phyloP scores from a whole-genome alignment of 2,329 filamentous ascomycete species.

The Metarhizium robertsii region DNA sequence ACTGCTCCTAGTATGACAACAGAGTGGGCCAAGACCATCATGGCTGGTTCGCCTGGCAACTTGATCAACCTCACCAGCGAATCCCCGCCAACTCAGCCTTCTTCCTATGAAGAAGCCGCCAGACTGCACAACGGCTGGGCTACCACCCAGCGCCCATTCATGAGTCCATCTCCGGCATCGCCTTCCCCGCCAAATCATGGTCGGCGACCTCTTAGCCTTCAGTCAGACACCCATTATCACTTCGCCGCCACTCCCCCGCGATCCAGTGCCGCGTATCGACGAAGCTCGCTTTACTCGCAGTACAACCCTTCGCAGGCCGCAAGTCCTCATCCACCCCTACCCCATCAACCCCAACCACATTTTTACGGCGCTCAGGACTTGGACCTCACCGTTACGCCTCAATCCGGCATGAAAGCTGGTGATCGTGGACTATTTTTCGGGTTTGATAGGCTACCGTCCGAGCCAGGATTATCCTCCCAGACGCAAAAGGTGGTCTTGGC shows the following conservation, averaged over 20 bases:
- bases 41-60: conserved; percentile 43
- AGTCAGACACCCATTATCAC: conserved; percentile 38
- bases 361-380: conserved; percentile 69
- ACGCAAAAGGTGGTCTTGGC: conserved; percentile 61
- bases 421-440: conserved; percentile 70
- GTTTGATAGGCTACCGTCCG: conserved; percentile 61
- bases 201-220: conserved; percentile 44
- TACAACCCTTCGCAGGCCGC: conserved; percentile 33
- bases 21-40: conserved; percentile 32
- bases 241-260: conserved; percentile 31
- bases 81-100: conserved; percentile 43
- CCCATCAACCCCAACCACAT: conserved; percentile 67
- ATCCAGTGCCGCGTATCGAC: conserved; percentile 26
- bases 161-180: conserved; percentile 35
- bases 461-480: conserved; percentile 23
- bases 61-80: conserved; percentile 42
- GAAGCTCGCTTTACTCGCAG: conserved; percentile 43
- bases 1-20: conserved; percentile 36
- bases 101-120: conserved; percentile 39
- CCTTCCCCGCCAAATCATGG: conserved; percentile 26
- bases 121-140: conserved; percentile 33
- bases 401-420: conserved; percentile 49
- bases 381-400: conserved; percentile 55
- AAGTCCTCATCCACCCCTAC: conserved; percentile 50
- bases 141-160: conserved; percentile 36